Base-by-base conservation (phyloP, 2,329 filamentous ascomycete genomes). In the Cladophialophora exuberans region DNA sequence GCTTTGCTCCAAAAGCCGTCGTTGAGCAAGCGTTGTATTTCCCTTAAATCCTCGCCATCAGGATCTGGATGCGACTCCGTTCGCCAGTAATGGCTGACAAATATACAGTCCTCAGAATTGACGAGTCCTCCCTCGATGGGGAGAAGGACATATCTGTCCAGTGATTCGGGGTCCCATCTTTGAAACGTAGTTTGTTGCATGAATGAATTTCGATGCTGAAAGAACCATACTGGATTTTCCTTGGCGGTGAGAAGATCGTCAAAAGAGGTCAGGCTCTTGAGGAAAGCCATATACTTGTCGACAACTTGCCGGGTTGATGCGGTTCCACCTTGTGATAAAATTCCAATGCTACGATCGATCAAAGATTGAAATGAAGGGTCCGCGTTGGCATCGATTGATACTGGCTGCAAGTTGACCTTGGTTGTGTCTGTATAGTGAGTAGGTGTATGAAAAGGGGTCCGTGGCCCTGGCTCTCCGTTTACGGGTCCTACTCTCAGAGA, bases 221-320 rank as follows among this genome's bases (percentile, higher is more conserved):
- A 47, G 26, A 47, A 47, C 43, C 43, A 47, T 4, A 35, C 31
- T 35, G 31, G 31, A 20, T 33, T n/a, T 15, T 23, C 17, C 5
- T 22, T 18, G 17, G n/a, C 15, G 9, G n/a, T 15, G n/a, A 47
- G 43, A 13, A 47, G 17, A 17, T 47, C 43, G 18, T 47, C 43
- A 15, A 47, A 9, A 17, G 43, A 47, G 7, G 11, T n/a, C 9
- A 47, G 15, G 4, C 88, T 0, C 13, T 4, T 35, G 31, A 35
- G 31, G 11, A 35, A 35, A 3, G 31, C 31, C 13, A 15, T 35
- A 4, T 35, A 15, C 17, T 35, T 35, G 31, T 35, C 31, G 31
- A 35, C 31, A 4, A 15, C 31, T 35, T 35, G 11, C 31, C 17
- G 31, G 9, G 31, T 35, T 2, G 31, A 13, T 13, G 31, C n/a